A percentile compares a stretch with the other conserved stretches of the same genome.
Conservation (phyloP, 768 basidiomycete genomes). For the Mycena rosella region DNA sequence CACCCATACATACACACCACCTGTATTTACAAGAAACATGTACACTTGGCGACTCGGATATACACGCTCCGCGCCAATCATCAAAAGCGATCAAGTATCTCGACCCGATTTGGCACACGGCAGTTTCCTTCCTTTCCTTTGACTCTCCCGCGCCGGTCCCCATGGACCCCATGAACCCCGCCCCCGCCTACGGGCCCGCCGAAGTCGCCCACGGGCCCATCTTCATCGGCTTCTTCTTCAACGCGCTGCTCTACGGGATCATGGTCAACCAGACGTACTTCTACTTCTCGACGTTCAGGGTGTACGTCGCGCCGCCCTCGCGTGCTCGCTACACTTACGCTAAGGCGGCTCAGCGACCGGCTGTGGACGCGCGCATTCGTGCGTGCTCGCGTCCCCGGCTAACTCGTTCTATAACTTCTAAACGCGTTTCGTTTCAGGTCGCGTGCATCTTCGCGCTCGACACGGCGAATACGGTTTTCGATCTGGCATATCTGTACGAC, state of each 20-base stretch:
- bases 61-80: too few species aligned
- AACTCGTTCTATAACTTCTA: too few species aligned
- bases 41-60: too few species aligned
- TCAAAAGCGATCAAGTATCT: conserved; percentile 19
- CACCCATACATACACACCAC: too few species aligned
- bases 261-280: conserved; percentile 50
- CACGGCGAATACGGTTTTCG: conserved; percentile 53
- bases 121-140: neutral
- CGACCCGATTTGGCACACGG: neutral
- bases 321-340: conserved; percentile 37
- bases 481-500: conserved; percentile 51
- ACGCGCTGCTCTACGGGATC: conserved; percentile 46
- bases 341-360: conserved; percentile 21
- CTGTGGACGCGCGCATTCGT: conserved; percentile 44
- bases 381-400: conserved; percentile 41
- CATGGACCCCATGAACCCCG: conserved; percentile 12
- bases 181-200: conserved; percentile 22
- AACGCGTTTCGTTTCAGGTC: too few species aligned
- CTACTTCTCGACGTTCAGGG: conserved; percentile 53
- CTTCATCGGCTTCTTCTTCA: conserved; percentile 50
- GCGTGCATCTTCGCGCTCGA: conserved; percentile 48
- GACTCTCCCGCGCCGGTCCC: neutral
- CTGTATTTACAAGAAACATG: too few species aligned
- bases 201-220: conserved; percentile 48
- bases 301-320: conserved; percentile 37